These are phyloP conservation scores for Argentina anserina DNA, from an alignment of 306 rosid species.

Conservation along the genomic window DNA sequence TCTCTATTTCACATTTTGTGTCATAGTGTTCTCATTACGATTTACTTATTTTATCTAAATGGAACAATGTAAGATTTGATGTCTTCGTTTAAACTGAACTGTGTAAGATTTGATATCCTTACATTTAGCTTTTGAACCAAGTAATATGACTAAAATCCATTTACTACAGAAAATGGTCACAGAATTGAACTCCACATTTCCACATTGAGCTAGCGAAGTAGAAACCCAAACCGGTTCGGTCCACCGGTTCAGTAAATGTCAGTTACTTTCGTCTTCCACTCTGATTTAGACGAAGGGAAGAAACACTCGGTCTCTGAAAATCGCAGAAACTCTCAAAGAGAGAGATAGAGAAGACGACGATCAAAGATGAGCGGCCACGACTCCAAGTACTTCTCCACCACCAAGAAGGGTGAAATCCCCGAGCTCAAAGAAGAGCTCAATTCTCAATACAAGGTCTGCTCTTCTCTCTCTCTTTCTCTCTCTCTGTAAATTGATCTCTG, in stretches of 20 bases:
- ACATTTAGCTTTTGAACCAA: no score
- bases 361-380: slow-evolving; percentile 87
- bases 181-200: no score
- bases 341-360: slow-evolving; percentile 1
- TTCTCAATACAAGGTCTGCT: slow-evolving; percentile 93
- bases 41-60: no score
- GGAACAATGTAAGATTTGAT: no score
- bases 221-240: neutral
- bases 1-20: no score
- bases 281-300: neutral
- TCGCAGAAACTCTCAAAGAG: neutral
- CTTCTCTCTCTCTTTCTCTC: slow-evolving; percentile 8
- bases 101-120: no score
- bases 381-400: slow-evolving; percentile 97
- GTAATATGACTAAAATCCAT: no score
- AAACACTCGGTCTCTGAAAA: neutral
- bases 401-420: slow-evolving; percentile 99
- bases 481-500: slow-evolving; percentile 20
- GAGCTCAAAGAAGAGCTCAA: slow-evolving; percentile 99
- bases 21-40: no score
- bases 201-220: no score
- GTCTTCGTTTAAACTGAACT: no score
- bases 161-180: no score
- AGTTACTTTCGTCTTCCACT: no score
- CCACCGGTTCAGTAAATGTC: slow-evolving; percentile 10